Conservation (phyloP, 768 basidiomycete genomes). For the Pisolithus albus region DNA sequence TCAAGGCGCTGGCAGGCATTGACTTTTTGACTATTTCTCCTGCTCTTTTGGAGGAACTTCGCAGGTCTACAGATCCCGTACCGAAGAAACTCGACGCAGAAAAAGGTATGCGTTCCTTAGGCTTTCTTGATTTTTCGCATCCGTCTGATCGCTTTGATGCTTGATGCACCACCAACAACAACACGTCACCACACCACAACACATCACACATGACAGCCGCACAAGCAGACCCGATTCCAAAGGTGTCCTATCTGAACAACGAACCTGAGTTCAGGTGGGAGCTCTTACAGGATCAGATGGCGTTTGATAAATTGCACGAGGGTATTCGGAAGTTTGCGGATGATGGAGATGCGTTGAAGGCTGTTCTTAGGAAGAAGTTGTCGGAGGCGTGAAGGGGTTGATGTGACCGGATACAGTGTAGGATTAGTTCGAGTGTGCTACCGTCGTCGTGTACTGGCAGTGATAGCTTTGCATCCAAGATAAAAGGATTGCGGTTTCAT, state of each 20-base stretch:
- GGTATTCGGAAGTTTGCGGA: slow-evolving; percentile 97
- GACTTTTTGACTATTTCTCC: slow-evolving; percentile 96
- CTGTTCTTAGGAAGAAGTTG: slow-evolving; percentile 64
- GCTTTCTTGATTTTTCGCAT: neutral
- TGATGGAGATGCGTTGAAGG: slow-evolving; percentile 83
- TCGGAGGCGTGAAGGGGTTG: neutral
- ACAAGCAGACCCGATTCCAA: slow-evolving; percentile 59
- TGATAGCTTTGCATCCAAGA: too few relatives aligned
- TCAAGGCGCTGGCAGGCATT: slow-evolving; percentile 87
- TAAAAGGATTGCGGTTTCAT: too few relatives aligned
- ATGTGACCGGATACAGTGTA: too few relatives aligned
- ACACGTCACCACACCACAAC: neutral
- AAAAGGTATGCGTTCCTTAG: slow-evolving; percentile 37
- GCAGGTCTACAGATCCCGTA: slow-evolving; percentile 61
- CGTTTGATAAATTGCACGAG: slow-evolving; percentile 93
- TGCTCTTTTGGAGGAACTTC: slow-evolving; percentile 79
- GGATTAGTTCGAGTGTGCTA: too few relatives aligned
- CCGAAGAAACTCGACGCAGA: slow-evolving; percentile 75
- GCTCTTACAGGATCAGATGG: slow-evolving; percentile 86
- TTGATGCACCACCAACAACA: too few relatives aligned
- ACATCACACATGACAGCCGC: too few relatives aligned
- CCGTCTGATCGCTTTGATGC: neutral
- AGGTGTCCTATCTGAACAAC: slow-evolving; percentile 80
- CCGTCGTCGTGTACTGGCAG: too few relatives aligned
- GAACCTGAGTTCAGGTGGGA: slow-evolving; percentile 92